Conservation (phyloP, 2,329 filamentous ascomycete species). For the Calonectria crousiana region DNA sequence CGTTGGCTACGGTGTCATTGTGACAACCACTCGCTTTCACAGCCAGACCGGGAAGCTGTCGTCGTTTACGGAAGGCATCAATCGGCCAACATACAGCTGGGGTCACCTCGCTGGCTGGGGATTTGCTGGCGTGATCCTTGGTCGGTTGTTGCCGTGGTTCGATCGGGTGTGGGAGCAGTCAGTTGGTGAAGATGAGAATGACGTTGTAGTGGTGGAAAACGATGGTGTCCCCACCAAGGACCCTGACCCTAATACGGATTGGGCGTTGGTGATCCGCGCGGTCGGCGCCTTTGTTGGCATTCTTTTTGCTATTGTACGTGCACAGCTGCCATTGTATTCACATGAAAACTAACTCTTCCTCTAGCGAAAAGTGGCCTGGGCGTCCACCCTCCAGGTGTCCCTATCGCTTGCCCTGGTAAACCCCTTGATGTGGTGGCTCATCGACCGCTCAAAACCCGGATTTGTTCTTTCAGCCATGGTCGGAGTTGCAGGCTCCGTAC, state of each 20-base stretch:
- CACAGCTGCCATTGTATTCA: slow-evolving; percentile 1
- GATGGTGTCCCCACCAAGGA: slow-evolving; percentile 43
- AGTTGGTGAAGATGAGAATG: slow-evolving; percentile 53
- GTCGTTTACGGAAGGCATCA: slow-evolving; percentile 65
- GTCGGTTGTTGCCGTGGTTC: slow-evolving; percentile 85
- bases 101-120: slow-evolving; percentile 87
- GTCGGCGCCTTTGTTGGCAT: slow-evolving; percentile 73
- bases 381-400: slow-evolving; percentile 93
- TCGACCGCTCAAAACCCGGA: slow-evolving; percentile 89
- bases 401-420: slow-evolving; percentile 91
- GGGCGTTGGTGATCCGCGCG: slow-evolving; percentile 74
- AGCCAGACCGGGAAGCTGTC: slow-evolving; percentile 71
- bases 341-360: slow-evolving; percentile 30
- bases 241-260: slow-evolving; percentile 69
- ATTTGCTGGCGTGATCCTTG: slow-evolving; percentile 79
- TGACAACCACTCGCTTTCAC: slow-evolving; percentile 79
- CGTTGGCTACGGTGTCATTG: slow-evolving; percentile 83
- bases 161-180: slow-evolving; percentile 79
- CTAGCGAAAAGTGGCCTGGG: slow-evolving; percentile 90
- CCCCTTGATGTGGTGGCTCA: slow-evolving; percentile 94
- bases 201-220: slow-evolving; percentile 45
- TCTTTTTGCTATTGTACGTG: slow-evolving; percentile 80
- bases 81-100: slow-evolving; percentile 64
- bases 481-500: slow-evolving; percentile 78
- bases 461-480: slow-evolving; percentile 83